Conservation (phyloP, 1,284 basidiomycete species). For the Phellinidium pouzarii region DNA sequence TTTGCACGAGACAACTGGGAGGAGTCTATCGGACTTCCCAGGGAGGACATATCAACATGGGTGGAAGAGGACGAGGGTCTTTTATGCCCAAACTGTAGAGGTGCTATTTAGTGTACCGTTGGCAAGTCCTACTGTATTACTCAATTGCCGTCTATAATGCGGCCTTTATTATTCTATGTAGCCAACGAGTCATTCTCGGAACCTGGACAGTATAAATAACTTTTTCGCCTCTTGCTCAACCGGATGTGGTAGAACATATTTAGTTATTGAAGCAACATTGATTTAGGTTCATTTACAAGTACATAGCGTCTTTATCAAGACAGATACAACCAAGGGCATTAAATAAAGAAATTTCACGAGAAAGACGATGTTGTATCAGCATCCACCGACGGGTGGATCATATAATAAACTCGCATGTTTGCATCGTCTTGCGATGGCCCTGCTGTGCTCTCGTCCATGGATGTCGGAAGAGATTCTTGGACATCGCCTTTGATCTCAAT, state of each 20-base stretch:
- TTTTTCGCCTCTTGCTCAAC: no score
- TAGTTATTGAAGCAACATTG: no score
- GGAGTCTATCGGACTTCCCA: background rate
- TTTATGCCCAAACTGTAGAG: constrained; percentile 10
- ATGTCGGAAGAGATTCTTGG: constrained; percentile 64
- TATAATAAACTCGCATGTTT: constrained; percentile 66
- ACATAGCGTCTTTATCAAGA: no score
- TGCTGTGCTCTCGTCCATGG: constrained; percentile 44
- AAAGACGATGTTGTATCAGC: constrained; percentile 44
- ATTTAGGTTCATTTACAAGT: background rate
- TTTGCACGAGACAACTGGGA: background rate
- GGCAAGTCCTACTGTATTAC: background rate
- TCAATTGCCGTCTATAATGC: background rate
- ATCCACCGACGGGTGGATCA: constrained; percentile 78
- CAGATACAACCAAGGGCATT: no score
- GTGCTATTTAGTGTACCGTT: constrained; percentile 4
- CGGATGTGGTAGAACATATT: no score
- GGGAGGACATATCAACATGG: background rate
- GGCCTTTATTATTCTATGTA: background rate
- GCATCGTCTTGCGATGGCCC: constrained; percentile 44
- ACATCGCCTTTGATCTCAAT: constrained; percentile 80
- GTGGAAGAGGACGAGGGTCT: constrained; percentile 9
- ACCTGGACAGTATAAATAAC: no score
- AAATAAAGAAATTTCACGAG: constrained; percentile 7
- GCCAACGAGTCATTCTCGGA: no score